Evolutionary conservation across 1,284 basidiomycete species (phyloP), one percentile per base, ranked within the genome.

Genomic region (Ceratobasidium sp.): DNA sequence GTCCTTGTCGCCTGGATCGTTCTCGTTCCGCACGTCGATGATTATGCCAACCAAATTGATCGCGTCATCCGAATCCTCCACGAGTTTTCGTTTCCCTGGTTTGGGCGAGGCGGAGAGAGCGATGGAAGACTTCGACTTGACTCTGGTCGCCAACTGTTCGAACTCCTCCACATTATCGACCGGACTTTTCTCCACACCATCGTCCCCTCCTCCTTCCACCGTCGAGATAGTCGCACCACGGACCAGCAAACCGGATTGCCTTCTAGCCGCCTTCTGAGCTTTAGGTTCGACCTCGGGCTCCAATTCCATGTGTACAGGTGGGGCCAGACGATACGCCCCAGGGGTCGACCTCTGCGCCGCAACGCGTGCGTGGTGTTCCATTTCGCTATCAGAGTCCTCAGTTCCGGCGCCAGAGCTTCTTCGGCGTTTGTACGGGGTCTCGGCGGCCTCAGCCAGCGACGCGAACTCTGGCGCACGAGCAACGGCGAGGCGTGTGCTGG

Each of bases 231-330:
- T 56, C 28, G 57, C 42, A 33, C 28, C 57, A 13, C 77, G 79
- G 26, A 48, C 70, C n/a, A 79, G 13, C 28, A 79, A 56, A 42
- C 77, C 79, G 28, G 79, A 79, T 23, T 79, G 79, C 54, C 79
- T 74, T 33, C 78, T n/a, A n/a, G 33, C 71, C 26, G 68, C 77
- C 44, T 73, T 54, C 9, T 70, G 78, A 33, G 42, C 33, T n/a
- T 69, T 64, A 38, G 57, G 52, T 28, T 73, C 69, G 20, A 50
- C 38, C 28, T 61, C 61, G 2, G 61, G 20, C 48, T 75, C 71
- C 3, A 42, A 5, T 3, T 62, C 20, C 40, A 64, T 48, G 33
- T 61, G 28, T 12, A 50, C 61, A 26, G 61, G 48, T 26, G 61
- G 46, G 33, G 59, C 40, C 46, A 59, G 26, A 46, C 57, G 57